Evolutionary conservation across 768 basidiomycete species (phyloP).

Genomic region (Leccinum olivaceopallidum): DNA sequence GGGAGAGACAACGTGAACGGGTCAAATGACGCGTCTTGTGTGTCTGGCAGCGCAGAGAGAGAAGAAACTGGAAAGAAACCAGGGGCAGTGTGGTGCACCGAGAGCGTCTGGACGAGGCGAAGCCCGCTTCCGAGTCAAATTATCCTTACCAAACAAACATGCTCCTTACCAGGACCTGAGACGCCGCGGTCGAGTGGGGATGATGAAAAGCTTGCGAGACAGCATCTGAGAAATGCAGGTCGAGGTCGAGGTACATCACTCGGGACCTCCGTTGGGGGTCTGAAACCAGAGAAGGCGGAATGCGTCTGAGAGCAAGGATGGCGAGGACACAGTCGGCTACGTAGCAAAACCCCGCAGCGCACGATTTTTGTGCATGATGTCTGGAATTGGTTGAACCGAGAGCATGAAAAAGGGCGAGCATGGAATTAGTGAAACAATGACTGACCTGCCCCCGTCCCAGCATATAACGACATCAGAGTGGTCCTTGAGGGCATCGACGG

Average conservation of each 20-base stretch:
- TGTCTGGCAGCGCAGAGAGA: constrained; percentile 47
- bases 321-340: constrained; percentile 87
- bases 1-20: constrained; percentile 82
- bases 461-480: constrained; percentile 64
- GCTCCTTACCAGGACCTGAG: constrained; percentile 51
- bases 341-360: constrained; percentile 91
- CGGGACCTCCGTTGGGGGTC: constrained; percentile 45
- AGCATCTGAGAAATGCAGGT: constrained; percentile 89
- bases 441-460: constrained; percentile 89
- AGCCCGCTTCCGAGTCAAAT: neutral
- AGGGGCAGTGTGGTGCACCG: constrained; percentile 78
- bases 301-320: constrained; percentile 65
- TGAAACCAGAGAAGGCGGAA: constrained; percentile 19
- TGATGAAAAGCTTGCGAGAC: constrained; percentile 76
- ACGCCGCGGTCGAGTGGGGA: constrained; percentile 33
- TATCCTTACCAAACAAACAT: neutral
- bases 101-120: constrained; percentile 56
- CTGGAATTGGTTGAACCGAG: constrained; percentile 34
- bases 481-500: constrained; percentile 57
- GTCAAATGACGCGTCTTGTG: constrained; percentile 38
- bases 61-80: constrained; percentile 81
- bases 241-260: constrained; percentile 90
- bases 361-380: constrained; percentile 80
- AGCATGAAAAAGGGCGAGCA: neutral
- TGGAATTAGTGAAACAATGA: neutral